Evolutionary conservation across 768 basidiomycete species (phyloP), one percentile per base, ranked within the genome.

Genomic region (Boletus subparvulus): DNA sequence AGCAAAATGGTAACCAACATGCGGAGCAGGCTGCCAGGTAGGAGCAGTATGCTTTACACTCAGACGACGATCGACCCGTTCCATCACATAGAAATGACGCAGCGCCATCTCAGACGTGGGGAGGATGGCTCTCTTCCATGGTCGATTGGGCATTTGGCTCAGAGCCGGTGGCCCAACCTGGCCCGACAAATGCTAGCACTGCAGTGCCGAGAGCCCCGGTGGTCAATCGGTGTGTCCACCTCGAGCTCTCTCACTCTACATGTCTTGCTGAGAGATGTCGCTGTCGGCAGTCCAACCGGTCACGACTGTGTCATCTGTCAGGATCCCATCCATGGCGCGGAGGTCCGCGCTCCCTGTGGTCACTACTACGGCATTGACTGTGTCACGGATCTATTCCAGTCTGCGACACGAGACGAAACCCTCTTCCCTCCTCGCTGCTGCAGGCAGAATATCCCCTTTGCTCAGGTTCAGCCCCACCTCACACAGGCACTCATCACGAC

Each of bases 351-450:
- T 0, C 70, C 70, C 1, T 78, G 77, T 49, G 66, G 69, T 26
- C 73, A 78, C 56, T 59, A 59, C 54, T 77, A 75, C 52, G 75
- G 75, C 50, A 54, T 59, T 12, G 61, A 2, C n/a, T 78, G 77
- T 58, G 11, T 71, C 30, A 64, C 65, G 4, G 61, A 69, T 36
- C 68, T 78, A 46, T 75, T 77, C 65, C 56, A 70, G 50, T 56
- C 67, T 14, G 67, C 76, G 1, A 69, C 65, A 6, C 59, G 54
- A 19, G 78, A 78, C 60, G 78, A 78, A 55, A 63, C 70, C 1
- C 69, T 79, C 30, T 77, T 68, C 59, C 77, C 77, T 4, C 77
- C 77, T 32, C 70, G 71, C 26, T 78, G 77, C 58, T 78, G 77
- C 56, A 59, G 68, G 33, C 62, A 62, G 32, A 55, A 57, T 9